These are phyloP conservation scores for Ophiosphaerella herpotricha DNA, from an alignment of 2,329 filamentous ascomycete genomes.

Conservation along the genomic window DNA sequence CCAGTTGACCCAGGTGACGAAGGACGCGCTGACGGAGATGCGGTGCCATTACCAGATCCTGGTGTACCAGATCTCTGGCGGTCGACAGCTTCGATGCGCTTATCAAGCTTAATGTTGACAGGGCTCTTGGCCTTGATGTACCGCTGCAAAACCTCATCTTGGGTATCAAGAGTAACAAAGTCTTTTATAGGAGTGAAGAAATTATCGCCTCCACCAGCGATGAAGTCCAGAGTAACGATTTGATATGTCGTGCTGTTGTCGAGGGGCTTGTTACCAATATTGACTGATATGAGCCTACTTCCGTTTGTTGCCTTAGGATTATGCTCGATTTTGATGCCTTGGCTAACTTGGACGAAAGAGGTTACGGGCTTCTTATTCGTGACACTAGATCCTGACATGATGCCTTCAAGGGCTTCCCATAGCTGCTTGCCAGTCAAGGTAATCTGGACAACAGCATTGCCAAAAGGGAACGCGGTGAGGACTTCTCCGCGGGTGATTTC, in stretches of 20 bases:
- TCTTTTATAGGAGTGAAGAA: conserved; percentile 53
- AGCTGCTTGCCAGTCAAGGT: conserved; percentile 58
- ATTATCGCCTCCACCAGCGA: conserved; percentile 65
- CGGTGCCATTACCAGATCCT: conserved; percentile 20
- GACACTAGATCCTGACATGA: conserved; percentile 60
- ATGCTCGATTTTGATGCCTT: conserved; percentile 61
- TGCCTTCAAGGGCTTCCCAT: conserved; percentile 64
- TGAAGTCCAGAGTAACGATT: conserved; percentile 66
- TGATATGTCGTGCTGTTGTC: conserved; percentile 57
- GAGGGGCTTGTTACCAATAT: conserved; percentile 56
- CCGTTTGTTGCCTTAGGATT: conserved; percentile 58
- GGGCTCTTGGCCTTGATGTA: conserved; percentile 58
- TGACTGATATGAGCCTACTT: conserved; percentile 58
- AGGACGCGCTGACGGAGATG: conserved; percentile 11
- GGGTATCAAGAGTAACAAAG: conserved; percentile 57
- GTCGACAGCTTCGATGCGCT: conserved; percentile 48
- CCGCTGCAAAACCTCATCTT: conserved; percentile 59
- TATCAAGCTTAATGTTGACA: conserved; percentile 56
- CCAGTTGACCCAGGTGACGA: conserved; percentile 11
- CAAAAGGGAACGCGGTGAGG: conserved; percentile 68
- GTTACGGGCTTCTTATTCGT: conserved; percentile 59
- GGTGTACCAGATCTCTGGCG: conserved; percentile 16
- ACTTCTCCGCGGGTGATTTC: conserved; percentile 67
- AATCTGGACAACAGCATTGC: conserved; percentile 66
- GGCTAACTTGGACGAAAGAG: conserved; percentile 65